A percentile compares a stretch with the other conserved stretches of the same genome.
phyloP scores from a whole-genome alignment of 257 asterid genomes.

The Petunia axillaris region DNA sequence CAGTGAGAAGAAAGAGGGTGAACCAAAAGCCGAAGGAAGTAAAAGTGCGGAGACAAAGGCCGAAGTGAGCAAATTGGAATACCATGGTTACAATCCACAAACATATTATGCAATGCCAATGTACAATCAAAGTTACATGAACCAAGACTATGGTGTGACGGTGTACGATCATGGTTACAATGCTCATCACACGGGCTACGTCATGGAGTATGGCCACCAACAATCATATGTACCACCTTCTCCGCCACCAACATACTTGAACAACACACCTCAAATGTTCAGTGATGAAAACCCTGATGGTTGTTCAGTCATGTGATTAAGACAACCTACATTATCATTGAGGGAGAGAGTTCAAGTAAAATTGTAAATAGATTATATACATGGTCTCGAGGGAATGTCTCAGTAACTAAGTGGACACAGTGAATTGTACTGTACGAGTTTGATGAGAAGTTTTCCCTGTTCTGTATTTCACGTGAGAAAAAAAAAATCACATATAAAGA shows the following conservation, averaged over 20 bases:
- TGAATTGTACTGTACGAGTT: neutral
- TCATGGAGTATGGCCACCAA: conserved; percentile 40
- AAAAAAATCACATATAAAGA: neutral
- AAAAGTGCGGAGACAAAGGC: conserved; percentile 46
- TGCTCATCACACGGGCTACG: conserved; percentile 43
- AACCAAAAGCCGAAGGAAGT: conserved; percentile 34
- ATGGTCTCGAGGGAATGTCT: neutral
- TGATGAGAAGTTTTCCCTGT: neutral
- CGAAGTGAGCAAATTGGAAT: conserved; percentile 64
- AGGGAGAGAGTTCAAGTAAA: conserved; percentile 28
- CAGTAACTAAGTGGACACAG: neutral
- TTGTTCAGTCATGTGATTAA: conserved; percentile 73
- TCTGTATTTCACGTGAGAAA: neutral
- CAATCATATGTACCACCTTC: conserved; percentile 59
- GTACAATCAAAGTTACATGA: conserved; percentile 53
- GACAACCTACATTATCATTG: neutral
- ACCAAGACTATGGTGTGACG: conserved; percentile 62
- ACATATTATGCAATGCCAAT: conserved; percentile 56
- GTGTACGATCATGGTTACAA: conserved; percentile 33
- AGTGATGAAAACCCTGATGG: conserved; percentile 93
- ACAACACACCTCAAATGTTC: conserved; percentile 51
- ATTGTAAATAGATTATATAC: conserved; percentile 43
- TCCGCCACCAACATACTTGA: conserved; percentile 32
- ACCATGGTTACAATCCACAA: conserved; percentile 45
- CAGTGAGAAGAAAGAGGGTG: conserved; percentile 36